Base-by-base conservation (phyloP, 2,329 filamentous ascomycete species). In the Alternaria gaisen region DNA sequence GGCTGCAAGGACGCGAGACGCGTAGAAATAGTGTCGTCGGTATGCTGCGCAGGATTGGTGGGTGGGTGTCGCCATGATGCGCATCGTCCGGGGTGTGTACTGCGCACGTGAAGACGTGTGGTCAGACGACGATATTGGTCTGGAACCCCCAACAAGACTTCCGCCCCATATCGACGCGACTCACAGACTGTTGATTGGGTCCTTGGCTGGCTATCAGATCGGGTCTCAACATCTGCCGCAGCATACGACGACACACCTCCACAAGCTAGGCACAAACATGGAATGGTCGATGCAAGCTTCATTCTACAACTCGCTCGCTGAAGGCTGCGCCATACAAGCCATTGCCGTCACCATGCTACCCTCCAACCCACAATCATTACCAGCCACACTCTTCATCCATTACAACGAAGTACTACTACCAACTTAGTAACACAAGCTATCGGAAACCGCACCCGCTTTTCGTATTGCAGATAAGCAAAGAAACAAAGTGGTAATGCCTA, bases 381-480 rank as follows among this genome's bases (percentile, higher is more conserved):
- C 18, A 48, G 30, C 8, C 46, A 26, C 46, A 16, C 16, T 14
- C 46, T 36, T 28, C 46, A 22, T 18, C 53, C 53, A 60, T 60
- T 56, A 60, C 57, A 60, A 58, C 32, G 5, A 36, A 36, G 30
- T 43, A 44, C 12, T 53, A 47, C 12, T 60, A 53, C 42, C 41
- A 36, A 18, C 53, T 55, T 57, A 60, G 40, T 57, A 60, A 57
- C 48, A 57, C 58, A 57, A 32, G 32, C 32, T 50, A 50, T 50
- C 46, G 32, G 34, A 38, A 12, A 1, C 32, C 14, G 9, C 20
- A 36, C 46, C 46, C 46, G 40, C 44, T 16, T 30, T 38, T 36
- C 40, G 58, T 32, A 34, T 42, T 28, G 16, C 12, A 24, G 12
- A 36, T 4, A 20, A 18, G 14, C 11, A 26, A 11, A 16, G 32